These are phyloP conservation scores for Neonectria coccinea DNA, from an alignment of 2,329 filamentous ascomycete genomes.

Conservation along the genomic window DNA sequence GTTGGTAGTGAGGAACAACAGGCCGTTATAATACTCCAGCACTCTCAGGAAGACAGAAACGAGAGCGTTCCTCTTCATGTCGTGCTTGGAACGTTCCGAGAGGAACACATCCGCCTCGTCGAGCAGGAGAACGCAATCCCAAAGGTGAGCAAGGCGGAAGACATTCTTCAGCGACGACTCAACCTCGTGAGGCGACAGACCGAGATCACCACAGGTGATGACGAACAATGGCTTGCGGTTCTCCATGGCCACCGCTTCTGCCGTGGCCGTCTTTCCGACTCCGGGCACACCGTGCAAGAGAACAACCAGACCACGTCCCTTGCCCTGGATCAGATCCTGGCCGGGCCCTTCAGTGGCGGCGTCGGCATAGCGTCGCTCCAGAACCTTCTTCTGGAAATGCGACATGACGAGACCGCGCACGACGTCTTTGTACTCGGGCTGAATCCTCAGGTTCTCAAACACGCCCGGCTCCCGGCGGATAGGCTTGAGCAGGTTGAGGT, in stretches of 20 bases:
- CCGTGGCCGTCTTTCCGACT: conserved; percentile 62
- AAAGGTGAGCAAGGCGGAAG: conserved; percentile 56
- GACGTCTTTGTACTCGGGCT: conserved; percentile 56
- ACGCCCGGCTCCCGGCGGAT: conserved; percentile 52
- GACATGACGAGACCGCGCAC: conserved; percentile 55
- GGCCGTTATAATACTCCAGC: conserved; percentile 60
- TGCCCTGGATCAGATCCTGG: conserved; percentile 59
- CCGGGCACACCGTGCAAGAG: conserved; percentile 61
- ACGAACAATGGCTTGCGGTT: conserved; percentile 59
- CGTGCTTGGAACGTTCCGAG: conserved; percentile 43
- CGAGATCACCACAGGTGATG: conserved; percentile 63
- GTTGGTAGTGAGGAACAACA: conserved; percentile 64
- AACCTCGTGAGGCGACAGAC: conserved; percentile 55
- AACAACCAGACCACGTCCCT: conserved; percentile 58
- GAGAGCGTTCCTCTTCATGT: conserved; percentile 52
- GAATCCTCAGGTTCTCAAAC: conserved; percentile 56
- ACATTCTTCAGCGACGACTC: conserved; percentile 56
- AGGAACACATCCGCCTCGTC: conserved; percentile 55
- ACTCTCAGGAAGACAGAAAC: conserved; percentile 60
- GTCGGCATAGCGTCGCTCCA: conserved; percentile 51
- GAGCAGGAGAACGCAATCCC: conserved; percentile 54
- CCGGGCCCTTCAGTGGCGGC: conserved; percentile 42
- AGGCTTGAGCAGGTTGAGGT: conserved; percentile 50
- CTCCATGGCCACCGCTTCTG: conserved; percentile 56
- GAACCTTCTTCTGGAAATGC: conserved; percentile 55